Conservation (phyloP, 768 basidiomycete species). For the Mycena floridula region DNA sequence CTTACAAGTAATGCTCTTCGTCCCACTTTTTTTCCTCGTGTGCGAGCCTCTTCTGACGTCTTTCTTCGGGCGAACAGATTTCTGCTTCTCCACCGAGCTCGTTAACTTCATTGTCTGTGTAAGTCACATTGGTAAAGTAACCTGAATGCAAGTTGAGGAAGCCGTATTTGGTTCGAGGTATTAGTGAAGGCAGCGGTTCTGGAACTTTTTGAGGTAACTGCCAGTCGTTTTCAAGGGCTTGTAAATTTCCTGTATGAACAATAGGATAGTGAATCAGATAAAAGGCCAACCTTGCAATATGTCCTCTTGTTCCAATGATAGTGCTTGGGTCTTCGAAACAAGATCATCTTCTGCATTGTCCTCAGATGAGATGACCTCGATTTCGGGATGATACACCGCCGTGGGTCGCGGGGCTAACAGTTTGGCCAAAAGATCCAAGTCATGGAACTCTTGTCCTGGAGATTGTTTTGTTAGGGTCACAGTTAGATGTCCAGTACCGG, state of each 20-base stretch:
- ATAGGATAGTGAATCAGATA: neutral
- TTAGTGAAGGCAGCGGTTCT: conserved; percentile 28
- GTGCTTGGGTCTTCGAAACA: conserved; percentile 33
- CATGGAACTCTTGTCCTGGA: conserved; percentile 62
- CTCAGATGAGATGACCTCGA: conserved; percentile 52
- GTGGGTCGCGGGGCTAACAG: conserved; percentile 62
- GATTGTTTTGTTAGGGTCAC: conserved; percentile 66
- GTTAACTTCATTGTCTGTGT: conserved; percentile 78
- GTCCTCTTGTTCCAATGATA: conserved; percentile 54
- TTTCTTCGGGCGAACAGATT: conserved; percentile 39
- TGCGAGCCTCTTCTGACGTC: conserved; percentile 44
- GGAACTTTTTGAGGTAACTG: conserved; percentile 61
- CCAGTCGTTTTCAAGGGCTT: conserved; percentile 80
- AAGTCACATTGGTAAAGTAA: conserved; percentile 66
- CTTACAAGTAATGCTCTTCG: conserved; percentile 79
- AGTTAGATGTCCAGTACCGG: conserved; percentile 70
- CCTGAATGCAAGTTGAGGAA: conserved; percentile 72
- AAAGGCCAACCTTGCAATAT: conserved; percentile 45
- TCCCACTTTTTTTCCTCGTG: conserved; percentile 80
- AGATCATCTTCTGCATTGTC: conserved; percentile 21
- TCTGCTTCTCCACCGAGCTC: conserved; percentile 71
- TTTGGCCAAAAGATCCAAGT: conserved; percentile 75
- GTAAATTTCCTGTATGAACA: neutral
- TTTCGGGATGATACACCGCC: conserved; percentile 25
- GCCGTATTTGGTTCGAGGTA: conserved; percentile 54